Evolutionary conservation across 305 asterid genomes (phyloP).

Genomic region (Solanum hybrid): DNA sequence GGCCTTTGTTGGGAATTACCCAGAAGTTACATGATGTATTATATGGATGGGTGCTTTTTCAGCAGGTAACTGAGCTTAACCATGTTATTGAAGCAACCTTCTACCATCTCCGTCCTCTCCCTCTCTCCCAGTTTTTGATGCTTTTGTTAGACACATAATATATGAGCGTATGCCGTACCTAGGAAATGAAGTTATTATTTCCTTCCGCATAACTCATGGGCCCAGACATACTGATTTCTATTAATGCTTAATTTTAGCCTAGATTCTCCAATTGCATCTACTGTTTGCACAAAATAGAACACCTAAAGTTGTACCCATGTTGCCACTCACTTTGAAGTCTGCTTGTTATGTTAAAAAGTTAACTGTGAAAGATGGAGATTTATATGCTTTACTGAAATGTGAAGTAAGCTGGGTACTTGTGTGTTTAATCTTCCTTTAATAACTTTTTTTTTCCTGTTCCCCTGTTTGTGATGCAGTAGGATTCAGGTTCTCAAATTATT

Average conservation of each 20-base stretch:
- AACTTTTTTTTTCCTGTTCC: neutral
- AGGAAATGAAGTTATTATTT: neutral
- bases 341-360: neutral
- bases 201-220: neutral
- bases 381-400: neutral
- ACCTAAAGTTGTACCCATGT: neutral
- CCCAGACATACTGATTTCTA: neutral
- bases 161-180: neutral
- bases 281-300: neutral
- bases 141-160: neutral
- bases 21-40: conserved; percentile 65
- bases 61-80: conserved; percentile 53
- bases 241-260: neutral
- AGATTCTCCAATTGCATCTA: neutral
- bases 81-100: neutral
- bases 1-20: conserved; percentile 89
- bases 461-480: neutral
- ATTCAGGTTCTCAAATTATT: neutral
- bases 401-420: neutral
- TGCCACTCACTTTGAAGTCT: neutral
- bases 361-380: neutral
- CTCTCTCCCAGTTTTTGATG: neutral
- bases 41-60: conserved; percentile 87
- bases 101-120: neutral
- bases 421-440: neutral